Conservation (phyloP, 768 basidiomycete species). For the Auricularia heimuer region DNA sequence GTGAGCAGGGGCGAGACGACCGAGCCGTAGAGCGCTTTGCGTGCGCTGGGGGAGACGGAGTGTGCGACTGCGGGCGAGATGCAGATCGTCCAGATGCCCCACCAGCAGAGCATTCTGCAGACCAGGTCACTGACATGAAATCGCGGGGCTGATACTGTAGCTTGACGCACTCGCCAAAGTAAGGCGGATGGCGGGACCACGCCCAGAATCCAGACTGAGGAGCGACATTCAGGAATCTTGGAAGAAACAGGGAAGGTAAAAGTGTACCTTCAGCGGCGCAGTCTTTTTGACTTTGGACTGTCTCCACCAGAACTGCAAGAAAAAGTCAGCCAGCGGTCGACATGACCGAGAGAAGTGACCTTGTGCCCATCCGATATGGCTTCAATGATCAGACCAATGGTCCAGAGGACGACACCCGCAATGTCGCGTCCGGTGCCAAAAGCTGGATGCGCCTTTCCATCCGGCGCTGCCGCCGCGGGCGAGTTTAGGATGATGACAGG, state of each 20-base stretch:
- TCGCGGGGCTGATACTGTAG: constrained; percentile 10
- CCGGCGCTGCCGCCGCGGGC: constrained; percentile 41
- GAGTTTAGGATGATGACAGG: constrained; percentile 61
- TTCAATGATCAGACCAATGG: constrained; percentile 48
- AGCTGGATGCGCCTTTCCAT: constrained; percentile 38
- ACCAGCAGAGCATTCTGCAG: constrained; percentile 49
- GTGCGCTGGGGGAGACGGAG: constrained; percentile 29
- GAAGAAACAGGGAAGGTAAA: neutral
- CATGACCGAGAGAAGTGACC: constrained; percentile 20
- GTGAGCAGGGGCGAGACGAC: constrained; percentile 58
- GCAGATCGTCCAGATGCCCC: constrained; percentile 53
- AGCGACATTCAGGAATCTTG: no score
- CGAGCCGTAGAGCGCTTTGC: constrained; percentile 48
- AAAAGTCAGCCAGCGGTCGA: no score
- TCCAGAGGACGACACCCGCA: constrained; percentile 52
- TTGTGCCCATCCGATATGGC: constrained; percentile 49
- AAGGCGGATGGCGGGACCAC: constrained; percentile 58
- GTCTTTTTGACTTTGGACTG: neutral
- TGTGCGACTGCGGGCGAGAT: constrained; percentile 49
- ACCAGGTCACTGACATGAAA: neutral
- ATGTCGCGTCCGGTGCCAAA: constrained; percentile 59
- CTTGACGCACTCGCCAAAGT: constrained; percentile 54
- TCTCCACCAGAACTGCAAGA: constrained; percentile 6
- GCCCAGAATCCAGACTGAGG: constrained; percentile 42
- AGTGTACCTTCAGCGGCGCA: neutral